A percentile compares a stretch with the other conserved stretches of the same genome.
Conservation (phyloP, 2,329 filamentous ascomycete species). For the Aspergillus viridinutans region DNA sequence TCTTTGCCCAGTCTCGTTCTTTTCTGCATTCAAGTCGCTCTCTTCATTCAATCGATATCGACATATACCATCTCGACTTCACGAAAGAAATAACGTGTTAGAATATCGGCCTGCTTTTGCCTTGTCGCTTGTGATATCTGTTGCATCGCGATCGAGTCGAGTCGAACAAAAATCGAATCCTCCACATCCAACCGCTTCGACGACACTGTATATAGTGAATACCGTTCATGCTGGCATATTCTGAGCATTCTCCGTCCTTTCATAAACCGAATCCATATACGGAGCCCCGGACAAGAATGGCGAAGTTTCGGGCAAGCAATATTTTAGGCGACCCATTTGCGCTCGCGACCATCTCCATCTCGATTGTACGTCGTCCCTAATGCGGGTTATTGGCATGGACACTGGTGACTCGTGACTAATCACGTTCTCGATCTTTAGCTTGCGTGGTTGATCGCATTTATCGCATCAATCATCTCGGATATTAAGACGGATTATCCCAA, state of each 20-base stretch:
- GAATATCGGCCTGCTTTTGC: neutral
- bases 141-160: neutral
- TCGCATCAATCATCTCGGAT: constrained; percentile 73
- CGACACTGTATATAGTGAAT: constrained; percentile 5
- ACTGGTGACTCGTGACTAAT: neutral
- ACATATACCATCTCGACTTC: neutral
- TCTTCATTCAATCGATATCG: neutral
- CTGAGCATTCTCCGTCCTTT: constrained; percentile 16
- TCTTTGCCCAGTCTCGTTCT: neutral
- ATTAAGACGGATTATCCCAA: constrained; percentile 63
- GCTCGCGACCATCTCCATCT: constrained; percentile 87
- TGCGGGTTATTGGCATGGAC: neutral
- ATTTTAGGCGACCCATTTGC: constrained; percentile 96
- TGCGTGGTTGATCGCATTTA: constrained; percentile 90
- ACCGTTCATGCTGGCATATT: constrained; percentile 23
- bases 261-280: constrained; percentile 18
- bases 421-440: constrained; percentile 54
- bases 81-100: neutral
- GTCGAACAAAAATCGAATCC: neutral
- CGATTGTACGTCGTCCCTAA: constrained; percentile 61
- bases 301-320: constrained; percentile 72
- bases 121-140: neutral
- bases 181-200: constrained; percentile 4
- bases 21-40: neutral
- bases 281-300: constrained; percentile 32